Percentiles rank a stretch among this genome's conserved stretches.
phyloP scores from a whole-genome alignment of 2,329 filamentous ascomycete species.

The Fusarium proliferatum region DNA sequence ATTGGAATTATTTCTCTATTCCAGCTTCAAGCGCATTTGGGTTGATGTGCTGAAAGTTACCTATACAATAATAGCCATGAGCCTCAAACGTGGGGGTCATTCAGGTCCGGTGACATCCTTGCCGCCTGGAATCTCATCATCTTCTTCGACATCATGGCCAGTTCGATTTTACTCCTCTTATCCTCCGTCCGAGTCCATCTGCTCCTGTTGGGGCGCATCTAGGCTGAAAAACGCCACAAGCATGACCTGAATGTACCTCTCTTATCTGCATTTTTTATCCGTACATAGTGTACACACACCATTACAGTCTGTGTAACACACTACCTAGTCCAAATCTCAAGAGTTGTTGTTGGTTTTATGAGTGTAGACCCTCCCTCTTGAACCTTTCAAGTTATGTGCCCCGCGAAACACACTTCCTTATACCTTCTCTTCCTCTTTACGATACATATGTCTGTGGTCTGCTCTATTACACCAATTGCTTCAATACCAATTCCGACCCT shows the following conservation, averaged over 20 bases:
- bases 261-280: constrained; percentile 12
- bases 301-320: neutral
- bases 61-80: neutral
- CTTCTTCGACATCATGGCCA: neutral
- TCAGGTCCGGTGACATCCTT: neutral
- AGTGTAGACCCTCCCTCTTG: neutral
- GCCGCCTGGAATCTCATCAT: neutral
- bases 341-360: neutral
- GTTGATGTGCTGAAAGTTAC: neutral
- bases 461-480: constrained; percentile 22
- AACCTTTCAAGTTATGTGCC: constrained; percentile 1
- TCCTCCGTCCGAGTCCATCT: constrained; percentile 1
- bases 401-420: neutral
- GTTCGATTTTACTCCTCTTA: neutral
- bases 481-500: constrained; percentile 2
- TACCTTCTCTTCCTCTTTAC: neutral
- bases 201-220: constrained; percentile 32
- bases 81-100: constrained; percentile 2
- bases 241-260: constrained; percentile 6
- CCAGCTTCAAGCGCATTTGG: neutral
- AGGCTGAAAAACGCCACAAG: constrained; percentile 11
- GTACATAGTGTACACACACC: neutral
- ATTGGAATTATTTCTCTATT: neutral
- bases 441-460: neutral
- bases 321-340: neutral